A percentile compares a stretch with the other conserved stretches of the same genome.
phyloP scores from a whole-genome alignment of 75 land plant species.

The Azolla pinnata region DNA sequence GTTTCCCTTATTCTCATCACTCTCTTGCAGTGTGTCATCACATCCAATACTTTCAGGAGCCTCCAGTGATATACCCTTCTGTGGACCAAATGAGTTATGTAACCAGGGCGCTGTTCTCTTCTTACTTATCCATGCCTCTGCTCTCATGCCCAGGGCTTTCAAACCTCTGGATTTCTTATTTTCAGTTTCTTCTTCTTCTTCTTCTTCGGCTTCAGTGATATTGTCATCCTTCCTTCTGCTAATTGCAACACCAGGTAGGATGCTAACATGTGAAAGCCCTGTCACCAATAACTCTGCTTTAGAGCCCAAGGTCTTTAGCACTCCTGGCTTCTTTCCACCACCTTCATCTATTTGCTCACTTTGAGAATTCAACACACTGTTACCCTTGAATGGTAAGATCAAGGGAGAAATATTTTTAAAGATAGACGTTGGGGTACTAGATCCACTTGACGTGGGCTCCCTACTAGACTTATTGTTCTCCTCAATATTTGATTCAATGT shows the following conservation, averaged over 20 bases:
- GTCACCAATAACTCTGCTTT: conserved; percentile 62
- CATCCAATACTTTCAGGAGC: too few species aligned
- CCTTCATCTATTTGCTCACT: conserved; percentile 38
- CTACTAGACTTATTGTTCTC: background rate
- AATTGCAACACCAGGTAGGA: background rate
- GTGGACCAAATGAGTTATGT: conserved; percentile 1
- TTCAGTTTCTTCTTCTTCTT: conserved; percentile 5
- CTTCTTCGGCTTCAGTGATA: background rate
- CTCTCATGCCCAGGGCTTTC: conserved; percentile 13
- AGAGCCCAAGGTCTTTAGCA: conserved; percentile 34
- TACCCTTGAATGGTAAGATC: background rate
- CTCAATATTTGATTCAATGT: background rate
- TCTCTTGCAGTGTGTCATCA: too few species aligned
- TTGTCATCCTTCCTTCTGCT: background rate
- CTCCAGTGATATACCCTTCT: background rate
- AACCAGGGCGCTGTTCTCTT: conserved; percentile 15
- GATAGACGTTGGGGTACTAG: conserved; percentile 5
- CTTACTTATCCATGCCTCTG: conserved; percentile 18
- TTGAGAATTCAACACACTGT: background rate
- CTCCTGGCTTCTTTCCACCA: conserved; percentile 42
- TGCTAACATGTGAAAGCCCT: background rate
- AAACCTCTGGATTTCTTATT: conserved; percentile 1
- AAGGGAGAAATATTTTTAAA: conserved; percentile 6
- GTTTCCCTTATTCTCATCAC: too few species aligned
- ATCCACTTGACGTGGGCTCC: conserved; percentile 2